Conservation (phyloP, 2,329 filamentous ascomycete species). For the Fusarium mundagurra region DNA sequence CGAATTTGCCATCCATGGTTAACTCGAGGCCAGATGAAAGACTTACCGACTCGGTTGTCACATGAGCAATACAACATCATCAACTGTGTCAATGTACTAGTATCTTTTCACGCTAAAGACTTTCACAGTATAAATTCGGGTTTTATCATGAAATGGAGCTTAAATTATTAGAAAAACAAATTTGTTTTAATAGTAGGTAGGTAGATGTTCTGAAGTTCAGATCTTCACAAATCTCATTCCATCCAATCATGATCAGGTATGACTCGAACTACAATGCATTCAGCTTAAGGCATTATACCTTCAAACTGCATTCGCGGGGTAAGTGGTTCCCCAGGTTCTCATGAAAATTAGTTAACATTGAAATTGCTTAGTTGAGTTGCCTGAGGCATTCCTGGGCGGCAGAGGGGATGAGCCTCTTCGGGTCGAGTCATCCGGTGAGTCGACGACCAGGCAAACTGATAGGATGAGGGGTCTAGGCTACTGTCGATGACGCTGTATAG, state of each 20-base stretch:
- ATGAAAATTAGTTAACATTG: not conserved
- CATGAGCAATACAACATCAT: not conserved
- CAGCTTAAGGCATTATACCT: not conserved
- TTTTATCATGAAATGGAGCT: not conserved
- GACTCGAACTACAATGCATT: not conserved
- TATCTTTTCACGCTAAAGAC: not conserved
- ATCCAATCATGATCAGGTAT: slow-evolving; percentile 16
- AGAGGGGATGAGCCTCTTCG: slow-evolving; percentile 6
- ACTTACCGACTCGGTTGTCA: not conserved
- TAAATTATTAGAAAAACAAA: not conserved
- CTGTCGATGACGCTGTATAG: slow-evolving; percentile 25
- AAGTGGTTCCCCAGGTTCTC: slow-evolving; percentile 9
- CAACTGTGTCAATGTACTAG: not conserved
- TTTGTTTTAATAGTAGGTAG: not conserved
- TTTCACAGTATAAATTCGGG: not conserved
- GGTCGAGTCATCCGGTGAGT: slow-evolving; percentile 24
- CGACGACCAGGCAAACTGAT: not conserved
- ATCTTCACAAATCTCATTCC: not conserved
- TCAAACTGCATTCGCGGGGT: slow-evolving; percentile 21
- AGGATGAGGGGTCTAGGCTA: slow-evolving; percentile 10
- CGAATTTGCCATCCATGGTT: not conserved
- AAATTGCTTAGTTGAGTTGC: not conserved
- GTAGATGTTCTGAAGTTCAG: not conserved
- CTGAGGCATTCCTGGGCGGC: not conserved
- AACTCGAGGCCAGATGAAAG: not conserved